Conservation (phyloP, 305 asterid species). For the Fraxinus dipetala region DNA sequence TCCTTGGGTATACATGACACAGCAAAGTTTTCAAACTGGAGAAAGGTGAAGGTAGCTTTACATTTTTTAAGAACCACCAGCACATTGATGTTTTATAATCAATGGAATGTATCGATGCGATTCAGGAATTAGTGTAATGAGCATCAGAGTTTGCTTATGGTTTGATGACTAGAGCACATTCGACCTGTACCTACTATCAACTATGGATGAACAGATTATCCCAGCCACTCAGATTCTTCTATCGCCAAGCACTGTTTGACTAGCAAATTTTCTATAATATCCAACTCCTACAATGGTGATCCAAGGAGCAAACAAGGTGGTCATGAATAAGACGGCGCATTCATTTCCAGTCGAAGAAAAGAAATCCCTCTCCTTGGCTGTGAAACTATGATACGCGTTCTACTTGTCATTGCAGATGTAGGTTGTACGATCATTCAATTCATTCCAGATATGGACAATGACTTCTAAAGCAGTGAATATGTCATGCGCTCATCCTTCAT, state of each 20-base stretch:
- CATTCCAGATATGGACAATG: background rate
- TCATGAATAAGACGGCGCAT: background rate
- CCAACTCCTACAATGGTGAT: background rate
- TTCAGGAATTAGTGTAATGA: background rate
- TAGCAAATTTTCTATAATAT: background rate
- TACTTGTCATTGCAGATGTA: background rate
- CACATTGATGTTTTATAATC: background rate
- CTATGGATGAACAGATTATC: background rate
- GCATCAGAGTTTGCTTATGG: background rate
- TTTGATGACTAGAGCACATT: background rate
- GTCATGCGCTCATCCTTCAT: background rate
- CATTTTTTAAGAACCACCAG: background rate
- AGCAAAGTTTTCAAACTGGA: background rate
- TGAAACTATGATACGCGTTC: background rate
- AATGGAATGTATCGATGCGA: background rate
- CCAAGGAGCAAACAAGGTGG: background rate
- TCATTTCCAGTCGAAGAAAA: background rate
- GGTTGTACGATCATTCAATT: background rate
- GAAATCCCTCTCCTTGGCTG: background rate
- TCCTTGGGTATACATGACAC: background rate
- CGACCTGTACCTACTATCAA: background rate
- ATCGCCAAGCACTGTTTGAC: background rate
- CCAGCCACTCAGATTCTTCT: background rate
- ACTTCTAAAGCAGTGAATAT: background rate
- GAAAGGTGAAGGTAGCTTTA: background rate